These are phyloP conservation scores for Clonostachys rhizophaga DNA, from an alignment of 2,329 filamentous ascomycete species.

Conservation along the genomic window DNA sequence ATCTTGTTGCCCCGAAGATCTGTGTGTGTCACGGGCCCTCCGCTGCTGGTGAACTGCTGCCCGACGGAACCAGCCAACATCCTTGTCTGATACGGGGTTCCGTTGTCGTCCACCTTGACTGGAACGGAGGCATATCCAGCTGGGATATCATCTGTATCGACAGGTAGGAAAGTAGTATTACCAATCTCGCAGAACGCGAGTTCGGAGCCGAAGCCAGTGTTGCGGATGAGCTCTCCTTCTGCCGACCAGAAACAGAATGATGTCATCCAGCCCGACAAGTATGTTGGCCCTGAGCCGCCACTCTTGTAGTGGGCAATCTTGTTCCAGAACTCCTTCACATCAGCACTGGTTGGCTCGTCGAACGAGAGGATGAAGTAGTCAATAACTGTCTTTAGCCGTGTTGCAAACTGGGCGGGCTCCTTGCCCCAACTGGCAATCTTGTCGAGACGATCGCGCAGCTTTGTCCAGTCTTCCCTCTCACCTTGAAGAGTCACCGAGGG, in stretches of 20 bases:
- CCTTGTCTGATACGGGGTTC: background rate
- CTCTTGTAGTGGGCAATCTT: constrained; percentile 5
- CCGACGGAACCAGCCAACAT: constrained; percentile 1
- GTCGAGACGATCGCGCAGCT: constrained; percentile 17
- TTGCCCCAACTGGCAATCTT: constrained; percentile 23
- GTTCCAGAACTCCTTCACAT: constrained; percentile 29
- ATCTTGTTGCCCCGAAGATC: background rate
- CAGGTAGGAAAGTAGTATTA: background rate
- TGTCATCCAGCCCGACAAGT: background rate
- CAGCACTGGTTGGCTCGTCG: constrained; percentile 11
- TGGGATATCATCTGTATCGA: background rate
- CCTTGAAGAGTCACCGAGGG: constrained; percentile 47
- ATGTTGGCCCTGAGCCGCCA: background rate
- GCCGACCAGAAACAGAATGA: background rate
- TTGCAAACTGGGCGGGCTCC: constrained; percentile 23
- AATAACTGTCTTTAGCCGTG: constrained; percentile 29
- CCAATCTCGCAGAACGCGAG: background rate
- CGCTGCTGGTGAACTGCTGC: background rate
- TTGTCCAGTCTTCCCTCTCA: constrained; percentile 35
- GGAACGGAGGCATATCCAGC: background rate
- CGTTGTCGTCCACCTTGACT: background rate
- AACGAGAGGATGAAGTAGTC: constrained; percentile 29
- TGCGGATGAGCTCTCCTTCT: background rate
- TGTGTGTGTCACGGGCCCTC: background rate
- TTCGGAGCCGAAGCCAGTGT: background rate